A percentile compares a stretch with the other conserved stretches of the same genome.
Evolutionary conservation across 169 alveolate species (phyloP).

Genomic region (Condylostoma magnum): DNA sequence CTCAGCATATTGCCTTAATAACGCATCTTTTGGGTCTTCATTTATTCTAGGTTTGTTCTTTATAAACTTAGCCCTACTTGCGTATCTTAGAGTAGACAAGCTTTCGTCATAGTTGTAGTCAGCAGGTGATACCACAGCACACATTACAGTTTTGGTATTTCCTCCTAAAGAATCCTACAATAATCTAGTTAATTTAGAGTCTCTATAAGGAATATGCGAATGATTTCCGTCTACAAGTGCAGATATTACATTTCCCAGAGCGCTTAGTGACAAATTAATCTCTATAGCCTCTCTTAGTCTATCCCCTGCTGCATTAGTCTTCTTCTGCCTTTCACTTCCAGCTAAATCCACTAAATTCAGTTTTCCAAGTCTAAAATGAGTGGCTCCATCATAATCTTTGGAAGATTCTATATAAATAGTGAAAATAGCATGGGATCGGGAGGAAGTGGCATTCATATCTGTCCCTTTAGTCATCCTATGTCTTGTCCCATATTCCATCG

Average conservation of each 20-base stretch:
- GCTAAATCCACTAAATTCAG: constrained; percentile 85
- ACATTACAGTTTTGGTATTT: constrained; percentile 92
- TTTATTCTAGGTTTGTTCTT: constrained; percentile 89
- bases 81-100: constrained; percentile 86
- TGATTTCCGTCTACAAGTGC: constrained; percentile 84
- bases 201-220: constrained; percentile 91
- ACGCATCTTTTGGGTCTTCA: constrained; percentile 89
- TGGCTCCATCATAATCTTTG: constrained; percentile 61
- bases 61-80: constrained; percentile 87
- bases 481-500: background rate
- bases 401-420: constrained; percentile 70
- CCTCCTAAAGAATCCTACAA: constrained; percentile 91
- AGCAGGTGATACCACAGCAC: constrained; percentile 91
- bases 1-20: constrained; percentile 73
- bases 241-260: constrained; percentile 84
- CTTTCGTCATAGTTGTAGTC: constrained; percentile 91
- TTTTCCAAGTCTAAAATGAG: constrained; percentile 82
- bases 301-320: constrained; percentile 80
- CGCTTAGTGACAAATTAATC: constrained; percentile 84
- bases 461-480: constrained; percentile 55
- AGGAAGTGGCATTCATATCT: constrained; percentile 54
- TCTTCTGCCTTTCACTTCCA: constrained; percentile 80
- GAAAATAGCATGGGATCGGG: constrained; percentile 36
- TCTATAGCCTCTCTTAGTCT: constrained; percentile 83
- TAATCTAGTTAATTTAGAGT: constrained; percentile 88